Percentiles rank a stretch among this genome's conserved stretches.
phyloP scores from a whole-genome alignment of 2,329 filamentous ascomycete genomes.

The Calonectria henricotiae region DNA sequence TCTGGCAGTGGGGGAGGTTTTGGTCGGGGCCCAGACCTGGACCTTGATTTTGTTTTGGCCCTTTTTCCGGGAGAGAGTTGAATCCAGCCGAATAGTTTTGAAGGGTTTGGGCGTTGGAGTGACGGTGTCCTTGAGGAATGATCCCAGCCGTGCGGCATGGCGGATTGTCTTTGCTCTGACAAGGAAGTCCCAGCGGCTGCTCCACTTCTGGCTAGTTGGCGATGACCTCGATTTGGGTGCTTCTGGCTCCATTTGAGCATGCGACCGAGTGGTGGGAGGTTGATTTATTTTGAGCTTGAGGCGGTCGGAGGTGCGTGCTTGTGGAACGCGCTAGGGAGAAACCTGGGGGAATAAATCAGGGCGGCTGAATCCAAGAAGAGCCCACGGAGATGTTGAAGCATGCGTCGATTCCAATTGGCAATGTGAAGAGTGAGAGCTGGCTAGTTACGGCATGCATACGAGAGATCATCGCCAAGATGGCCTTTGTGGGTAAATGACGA shows the following conservation, averaged over 20 bases:
- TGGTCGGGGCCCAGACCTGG: background rate
- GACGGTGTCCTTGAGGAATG: background rate
- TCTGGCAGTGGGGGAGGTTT: background rate
- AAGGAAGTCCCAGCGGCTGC: background rate
- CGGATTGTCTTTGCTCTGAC: conserved; percentile 1
- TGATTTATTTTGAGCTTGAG: too few relatives aligned
- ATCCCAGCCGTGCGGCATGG: conserved; percentile 2
- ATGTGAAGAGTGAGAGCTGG: too few relatives aligned
- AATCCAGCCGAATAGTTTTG: background rate
- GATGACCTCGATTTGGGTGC: background rate
- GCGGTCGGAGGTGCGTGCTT: too few relatives aligned
- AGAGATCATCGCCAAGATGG: too few relatives aligned
- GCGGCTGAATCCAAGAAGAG: too few relatives aligned
- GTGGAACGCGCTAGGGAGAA: too few relatives aligned
- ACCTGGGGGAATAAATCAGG: too few relatives aligned
- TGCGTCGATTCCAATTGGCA: too few relatives aligned
- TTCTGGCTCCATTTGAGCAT: background rate
- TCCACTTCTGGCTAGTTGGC: background rate
- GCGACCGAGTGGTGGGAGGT: too few relatives aligned
- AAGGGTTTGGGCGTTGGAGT: background rate
- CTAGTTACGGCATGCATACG: too few relatives aligned
- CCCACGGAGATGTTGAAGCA: too few relatives aligned
- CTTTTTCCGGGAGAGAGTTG: background rate
- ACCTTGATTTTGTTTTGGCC: background rate
- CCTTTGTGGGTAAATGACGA: too few relatives aligned